Evolutionary conservation across 139 green algal genomes (phyloP).

Genomic region (Trebouxia sp.): DNA sequence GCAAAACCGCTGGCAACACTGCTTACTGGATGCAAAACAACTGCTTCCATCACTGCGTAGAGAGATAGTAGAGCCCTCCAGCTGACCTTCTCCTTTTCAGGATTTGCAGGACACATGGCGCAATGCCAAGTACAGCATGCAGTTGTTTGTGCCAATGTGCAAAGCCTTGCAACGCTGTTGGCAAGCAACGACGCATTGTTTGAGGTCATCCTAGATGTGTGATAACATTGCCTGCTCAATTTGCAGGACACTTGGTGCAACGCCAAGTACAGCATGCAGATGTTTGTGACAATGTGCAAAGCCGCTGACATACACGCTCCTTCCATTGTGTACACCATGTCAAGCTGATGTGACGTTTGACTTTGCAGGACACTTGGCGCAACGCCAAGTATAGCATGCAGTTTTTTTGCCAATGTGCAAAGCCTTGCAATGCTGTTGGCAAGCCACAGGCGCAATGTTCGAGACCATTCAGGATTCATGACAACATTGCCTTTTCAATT

Average conservation of each 20-base stretch:
- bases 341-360: not conserved
- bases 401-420: slow-evolving; percentile 43
- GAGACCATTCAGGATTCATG: slow-evolving; percentile 1
- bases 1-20: too few relatives aligned
- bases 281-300: slow-evolving; percentile 45
- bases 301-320: slow-evolving; percentile 26
- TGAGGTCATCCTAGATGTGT: not conserved
- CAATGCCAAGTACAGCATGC: slow-evolving; percentile 37
- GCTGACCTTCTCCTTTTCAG: too few relatives aligned
- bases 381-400: slow-evolving; percentile 41
- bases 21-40: too few relatives aligned
- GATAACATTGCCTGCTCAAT: not conserved
- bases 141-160: slow-evolving; percentile 45
- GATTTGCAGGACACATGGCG: slow-evolving; percentile 35
- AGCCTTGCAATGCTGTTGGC: slow-evolving; percentile 48
- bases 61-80: too few relatives aligned
- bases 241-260: slow-evolving; percentile 38
- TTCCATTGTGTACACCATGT: too few relatives aligned
- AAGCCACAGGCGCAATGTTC: slow-evolving; percentile 55
- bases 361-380: slow-evolving; percentile 33
- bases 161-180: slow-evolving; percentile 48
- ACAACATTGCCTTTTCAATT: not conserved
- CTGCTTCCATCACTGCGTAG: too few relatives aligned
- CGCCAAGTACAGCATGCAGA: slow-evolving; percentile 47
- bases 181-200: slow-evolving; percentile 58